A percentile compares a stretch with the other conserved stretches of the same genome.
Conservation (phyloP, 225 moss, liverwort and hornwort genomes). For the Lunularia cruciata region DNA sequence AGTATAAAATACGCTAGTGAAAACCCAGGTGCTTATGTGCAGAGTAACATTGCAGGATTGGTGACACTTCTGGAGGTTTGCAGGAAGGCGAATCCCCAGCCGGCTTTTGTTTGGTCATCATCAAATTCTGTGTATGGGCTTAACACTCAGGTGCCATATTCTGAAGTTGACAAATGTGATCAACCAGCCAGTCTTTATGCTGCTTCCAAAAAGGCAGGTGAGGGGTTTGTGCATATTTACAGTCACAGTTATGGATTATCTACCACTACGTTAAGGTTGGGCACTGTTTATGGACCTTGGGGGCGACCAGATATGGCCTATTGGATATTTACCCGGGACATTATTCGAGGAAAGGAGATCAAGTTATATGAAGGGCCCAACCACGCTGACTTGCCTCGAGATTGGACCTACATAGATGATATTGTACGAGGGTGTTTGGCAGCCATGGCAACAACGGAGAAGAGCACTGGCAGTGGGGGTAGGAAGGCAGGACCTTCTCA, state of each 20-base stretch:
- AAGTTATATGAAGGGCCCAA: constrained; percentile 42
- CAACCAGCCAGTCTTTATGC: constrained; percentile 44
- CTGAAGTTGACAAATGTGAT: constrained; percentile 37
- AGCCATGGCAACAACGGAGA: constrained; percentile 35
- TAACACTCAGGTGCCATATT: constrained; percentile 33
- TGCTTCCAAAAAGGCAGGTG: constrained; percentile 45
- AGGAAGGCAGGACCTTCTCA: constrained; percentile 27
- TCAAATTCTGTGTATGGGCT: constrained; percentile 45
- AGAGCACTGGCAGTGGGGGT: constrained; percentile 36
- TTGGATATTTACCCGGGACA: constrained; percentile 39
- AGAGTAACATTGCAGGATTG: constrained; percentile 39
- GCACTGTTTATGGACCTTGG: constrained; percentile 49
- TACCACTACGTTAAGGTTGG: constrained; percentile 37
- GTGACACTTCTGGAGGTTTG: constrained; percentile 43
- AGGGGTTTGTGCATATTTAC: constrained; percentile 45
- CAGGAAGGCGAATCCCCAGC: constrained; percentile 37
- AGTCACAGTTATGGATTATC: constrained; percentile 42
- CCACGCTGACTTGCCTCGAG: constrained; percentile 37
- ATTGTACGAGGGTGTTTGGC: constrained; percentile 39
- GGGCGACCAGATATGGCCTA: constrained; percentile 53
- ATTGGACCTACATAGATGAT: constrained; percentile 47
- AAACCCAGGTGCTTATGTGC: constrained; percentile 42
- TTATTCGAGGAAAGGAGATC: constrained; percentile 42
- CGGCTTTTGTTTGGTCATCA: constrained; percentile 46
- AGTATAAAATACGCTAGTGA: constrained; percentile 32